Percentiles rank a stretch among this genome's conserved stretches.
These are phyloP conservation scores for Moricandia moricandioides DNA, from an alignment of 345 rosid species.

Conservation along the genomic window DNA sequence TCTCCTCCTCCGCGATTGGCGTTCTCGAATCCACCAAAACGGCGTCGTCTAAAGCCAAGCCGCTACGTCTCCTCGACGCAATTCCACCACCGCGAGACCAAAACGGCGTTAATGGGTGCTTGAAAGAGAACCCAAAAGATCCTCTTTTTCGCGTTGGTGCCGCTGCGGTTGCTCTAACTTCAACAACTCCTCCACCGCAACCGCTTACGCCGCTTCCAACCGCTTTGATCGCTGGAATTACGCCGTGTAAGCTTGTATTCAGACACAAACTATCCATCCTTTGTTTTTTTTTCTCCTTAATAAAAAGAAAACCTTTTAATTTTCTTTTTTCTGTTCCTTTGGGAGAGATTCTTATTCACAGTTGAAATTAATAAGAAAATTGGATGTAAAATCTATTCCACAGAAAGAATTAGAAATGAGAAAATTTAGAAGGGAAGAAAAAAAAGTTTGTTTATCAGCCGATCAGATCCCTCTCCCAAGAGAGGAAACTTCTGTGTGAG, in stretches of 20 bases:
- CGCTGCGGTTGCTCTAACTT: constrained; percentile 39
- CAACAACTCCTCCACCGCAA: constrained; percentile 35
- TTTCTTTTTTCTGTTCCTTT: neutral
- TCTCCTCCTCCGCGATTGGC: constrained; percentile 31
- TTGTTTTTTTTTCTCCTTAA: too few species aligned
- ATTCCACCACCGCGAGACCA: constrained; percentile 56
- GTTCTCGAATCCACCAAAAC: constrained; percentile 46
- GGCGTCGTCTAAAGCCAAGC: constrained; percentile 62
- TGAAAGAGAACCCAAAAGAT: constrained; percentile 60
- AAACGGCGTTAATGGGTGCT: constrained; percentile 56
- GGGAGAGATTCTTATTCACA: constrained; percentile 12
- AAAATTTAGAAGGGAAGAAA: constrained; percentile 17
- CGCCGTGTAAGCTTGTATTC: constrained; percentile 54
- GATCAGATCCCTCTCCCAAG: constrained; percentile 21
- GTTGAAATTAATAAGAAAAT: neutral
- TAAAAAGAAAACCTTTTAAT: neutral
- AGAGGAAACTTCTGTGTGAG: constrained; percentile 7
- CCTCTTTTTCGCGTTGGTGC: constrained; percentile 37
- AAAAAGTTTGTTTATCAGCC: constrained; percentile 15
- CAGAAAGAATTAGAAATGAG: constrained; percentile 26
- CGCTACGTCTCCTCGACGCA: constrained; percentile 41
- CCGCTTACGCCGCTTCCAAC: constrained; percentile 33
- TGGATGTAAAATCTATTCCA: constrained; percentile 31
- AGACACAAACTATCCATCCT: constrained; percentile 61
- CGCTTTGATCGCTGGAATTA: constrained; percentile 53